These are phyloP conservation scores for Arthrobotrys sinensis DNA, from an alignment of 2,329 filamentous ascomycete genomes.

Conservation along the genomic window DNA sequence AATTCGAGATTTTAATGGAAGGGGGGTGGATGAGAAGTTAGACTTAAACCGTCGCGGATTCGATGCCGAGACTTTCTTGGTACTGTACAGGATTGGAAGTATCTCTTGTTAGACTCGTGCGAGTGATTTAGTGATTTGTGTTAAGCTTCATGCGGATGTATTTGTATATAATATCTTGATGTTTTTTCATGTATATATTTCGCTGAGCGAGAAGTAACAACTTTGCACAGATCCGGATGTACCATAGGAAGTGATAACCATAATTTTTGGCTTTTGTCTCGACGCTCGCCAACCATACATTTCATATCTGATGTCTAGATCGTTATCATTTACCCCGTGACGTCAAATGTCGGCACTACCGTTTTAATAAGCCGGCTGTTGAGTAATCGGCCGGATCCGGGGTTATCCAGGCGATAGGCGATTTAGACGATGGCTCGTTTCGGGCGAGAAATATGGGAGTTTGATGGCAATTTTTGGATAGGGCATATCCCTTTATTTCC, in stretches of 20 bases:
- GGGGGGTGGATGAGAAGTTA: background rate
- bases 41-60: slow-evolving; percentile 6
- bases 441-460: background rate
- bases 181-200: background rate
- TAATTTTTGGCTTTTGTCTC: background rate
- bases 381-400: slow-evolving; percentile 28
- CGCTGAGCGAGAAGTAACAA: slow-evolving; percentile 1
- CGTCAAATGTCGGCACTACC: background rate
- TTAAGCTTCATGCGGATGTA: slow-evolving; percentile 15
- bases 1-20: background rate
- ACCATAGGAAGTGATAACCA: background rate
- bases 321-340: background rate
- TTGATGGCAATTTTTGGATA: background rate
- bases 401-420: background rate
- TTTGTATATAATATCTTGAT: slow-evolving; percentile 11
- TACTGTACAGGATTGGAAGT: background rate
- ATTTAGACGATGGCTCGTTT: background rate
- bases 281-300: background rate
- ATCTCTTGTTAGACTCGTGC: slow-evolving; percentile 14
- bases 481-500: background rate
- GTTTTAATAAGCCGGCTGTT: background rate
- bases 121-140: background rate
- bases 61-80: slow-evolving; percentile 5
- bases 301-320: background rate
- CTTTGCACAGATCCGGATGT: slow-evolving; percentile 5